A percentile compares a stretch with the other conserved stretches of the same genome.
phyloP scores from a whole-genome alignment of 495 filamentous ascomycete genomes.

The Penicillium atrosanguineum region DNA sequence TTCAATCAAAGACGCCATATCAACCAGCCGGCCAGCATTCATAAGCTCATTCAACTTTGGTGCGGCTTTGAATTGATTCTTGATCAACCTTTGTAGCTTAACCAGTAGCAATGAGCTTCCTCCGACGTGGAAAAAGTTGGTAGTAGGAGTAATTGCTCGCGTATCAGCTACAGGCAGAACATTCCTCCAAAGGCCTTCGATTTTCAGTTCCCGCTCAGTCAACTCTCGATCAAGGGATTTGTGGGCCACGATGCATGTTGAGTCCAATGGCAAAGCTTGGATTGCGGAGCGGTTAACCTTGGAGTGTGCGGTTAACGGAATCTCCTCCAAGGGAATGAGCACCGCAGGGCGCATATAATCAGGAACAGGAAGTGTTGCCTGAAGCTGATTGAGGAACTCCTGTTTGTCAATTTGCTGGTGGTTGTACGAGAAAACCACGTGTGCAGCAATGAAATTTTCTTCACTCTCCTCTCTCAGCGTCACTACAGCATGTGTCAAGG shows the following conservation, averaged over 20 bases:
- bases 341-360: background rate
- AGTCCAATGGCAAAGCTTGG: background rate
- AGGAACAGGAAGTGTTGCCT: background rate
- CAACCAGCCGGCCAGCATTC: constrained; percentile 16
- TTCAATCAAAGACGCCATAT: constrained; percentile 24
- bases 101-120: constrained; percentile 35
- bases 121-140: constrained; percentile 32
- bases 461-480: background rate
- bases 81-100: constrained; percentile 20
- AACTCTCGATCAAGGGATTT: too few species aligned
- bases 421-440: background rate
- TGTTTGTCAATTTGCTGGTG: background rate
- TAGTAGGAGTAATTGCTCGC: background rate
- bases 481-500: background rate
- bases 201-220: too few species aligned
- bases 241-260: too few species aligned
- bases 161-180: background rate
- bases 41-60: constrained; percentile 23
- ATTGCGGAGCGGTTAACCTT: background rate
- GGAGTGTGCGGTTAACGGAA: background rate
- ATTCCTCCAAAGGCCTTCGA: background rate
- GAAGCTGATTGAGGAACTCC: background rate
- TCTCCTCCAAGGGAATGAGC: background rate
- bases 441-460: background rate
- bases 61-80: constrained; percentile 13